Conservation (phyloP, 306 rosid genomes). For the Quercus engelmannii region DNA sequence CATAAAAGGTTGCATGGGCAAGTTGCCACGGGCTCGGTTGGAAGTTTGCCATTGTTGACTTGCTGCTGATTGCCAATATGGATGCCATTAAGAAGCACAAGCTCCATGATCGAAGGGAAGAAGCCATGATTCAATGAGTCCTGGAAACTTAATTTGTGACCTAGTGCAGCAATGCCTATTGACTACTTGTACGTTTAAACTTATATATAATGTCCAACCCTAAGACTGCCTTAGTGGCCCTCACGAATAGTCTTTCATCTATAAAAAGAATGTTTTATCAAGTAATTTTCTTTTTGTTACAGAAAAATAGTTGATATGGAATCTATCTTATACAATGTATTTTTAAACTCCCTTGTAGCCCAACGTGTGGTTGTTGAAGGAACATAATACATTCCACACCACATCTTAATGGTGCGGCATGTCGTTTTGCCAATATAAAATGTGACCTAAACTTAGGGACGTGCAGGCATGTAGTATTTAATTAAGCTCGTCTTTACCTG, state of each 20-base stretch:
- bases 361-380: not conserved
- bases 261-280: not conserved
- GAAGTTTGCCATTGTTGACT: conserved; percentile 27
- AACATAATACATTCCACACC: not conserved
- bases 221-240: conserved; percentile 43
- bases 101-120: conserved; percentile 29
- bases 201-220: conserved; percentile 23
- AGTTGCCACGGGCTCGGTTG: conserved; percentile 61
- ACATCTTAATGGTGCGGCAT: not conserved
- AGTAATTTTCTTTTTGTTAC: not conserved
- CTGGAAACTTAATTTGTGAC: not conserved
- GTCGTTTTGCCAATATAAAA: not conserved
- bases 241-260: conserved; percentile 46
- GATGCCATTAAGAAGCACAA: conserved; percentile 26
- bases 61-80: conserved; percentile 26
- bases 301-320: not conserved
- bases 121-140: conserved; percentile 40
- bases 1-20: conserved; percentile 92
- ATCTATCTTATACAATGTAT: not conserved
- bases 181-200: conserved; percentile 18
- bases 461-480: conserved; percentile 2
- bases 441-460: not conserved
- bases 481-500: not conserved
- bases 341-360: too few relatives aligned
- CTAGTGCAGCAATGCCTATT: conserved; percentile 13